phyloP scores from a whole-genome alignment of 2,329 filamentous ascomycete genomes.

The Ophiostoma ulmi region DNA sequence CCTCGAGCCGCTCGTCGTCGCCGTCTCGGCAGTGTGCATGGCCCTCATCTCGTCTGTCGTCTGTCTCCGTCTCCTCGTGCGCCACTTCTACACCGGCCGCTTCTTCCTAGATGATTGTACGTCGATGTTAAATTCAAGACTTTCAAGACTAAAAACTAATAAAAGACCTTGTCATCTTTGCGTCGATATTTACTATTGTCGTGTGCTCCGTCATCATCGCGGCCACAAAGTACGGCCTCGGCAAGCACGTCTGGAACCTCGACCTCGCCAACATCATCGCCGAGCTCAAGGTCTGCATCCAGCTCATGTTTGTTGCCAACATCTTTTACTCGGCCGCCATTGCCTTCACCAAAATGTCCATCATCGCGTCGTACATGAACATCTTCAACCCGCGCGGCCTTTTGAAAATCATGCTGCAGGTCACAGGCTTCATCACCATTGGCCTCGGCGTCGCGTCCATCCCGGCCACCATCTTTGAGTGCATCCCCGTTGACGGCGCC shows the following conservation, averaged over 20 bases:
- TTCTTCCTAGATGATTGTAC: constrained; percentile 29
- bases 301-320: constrained; percentile 31
- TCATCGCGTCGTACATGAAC: constrained; percentile 32
- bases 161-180: constrained; percentile 27
- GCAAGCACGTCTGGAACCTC: constrained; percentile 32
- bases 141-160: not conserved
- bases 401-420: constrained; percentile 32
- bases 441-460: constrained; percentile 30
- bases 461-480: constrained; percentile 32
- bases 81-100: constrained; percentile 25
- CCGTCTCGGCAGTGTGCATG: constrained; percentile 27
- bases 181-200: constrained; percentile 28
- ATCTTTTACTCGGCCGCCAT: constrained; percentile 31
- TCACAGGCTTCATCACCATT: constrained; percentile 32
- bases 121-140: not conserved
- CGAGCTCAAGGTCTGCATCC: constrained; percentile 27
- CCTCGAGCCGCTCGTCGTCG: constrained; percentile 22
- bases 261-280: constrained; percentile 24
- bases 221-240: constrained; percentile 29
- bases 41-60: constrained; percentile 28
- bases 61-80: constrained; percentile 26
- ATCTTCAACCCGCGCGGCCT: constrained; percentile 33
- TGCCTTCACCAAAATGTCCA: constrained; percentile 33
- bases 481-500: constrained; percentile 30
- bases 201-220: constrained; percentile 26